Evolutionary conservation across 1,284 basidiomycete species (phyloP).

Genomic region (Papiliotrema flavescens): DNA sequence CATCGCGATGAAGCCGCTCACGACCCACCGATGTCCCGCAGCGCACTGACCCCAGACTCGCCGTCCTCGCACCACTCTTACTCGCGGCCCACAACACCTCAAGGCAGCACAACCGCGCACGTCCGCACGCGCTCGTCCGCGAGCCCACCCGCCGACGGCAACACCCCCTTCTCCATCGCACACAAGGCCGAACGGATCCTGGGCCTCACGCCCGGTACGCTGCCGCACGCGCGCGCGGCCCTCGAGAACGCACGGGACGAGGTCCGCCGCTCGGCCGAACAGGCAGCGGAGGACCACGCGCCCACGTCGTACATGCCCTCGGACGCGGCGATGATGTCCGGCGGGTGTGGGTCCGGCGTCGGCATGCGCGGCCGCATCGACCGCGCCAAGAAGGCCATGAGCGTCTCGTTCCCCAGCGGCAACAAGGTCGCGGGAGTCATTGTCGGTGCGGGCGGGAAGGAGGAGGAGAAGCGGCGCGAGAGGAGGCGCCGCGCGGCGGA

Average conservation of each 20-base stretch:
- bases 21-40: too few species aligned
- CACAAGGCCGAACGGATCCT: constrained; percentile 34
- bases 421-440: constrained; percentile 18
- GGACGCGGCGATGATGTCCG: background rate
- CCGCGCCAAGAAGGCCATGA: constrained; percentile 27
- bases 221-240: constrained; percentile 28
- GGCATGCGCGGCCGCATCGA: constrained; percentile 7
- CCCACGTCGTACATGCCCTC: background rate
- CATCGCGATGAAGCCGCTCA: background rate
- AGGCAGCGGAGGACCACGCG: constrained; percentile 9
- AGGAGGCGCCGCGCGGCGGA: constrained; percentile 30
- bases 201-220: constrained; percentile 32
- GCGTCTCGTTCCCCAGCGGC: constrained; percentile 9
- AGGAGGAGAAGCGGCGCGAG: constrained; percentile 31
- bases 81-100: constrained; percentile 33
- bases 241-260: constrained; percentile 36
- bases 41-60: constrained; percentile 20
- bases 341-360: background rate
- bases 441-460: constrained; percentile 21
- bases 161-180: constrained; percentile 20
- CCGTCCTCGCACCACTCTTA: constrained; percentile 24
- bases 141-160: background rate
- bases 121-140: background rate
- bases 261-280: constrained; percentile 17
- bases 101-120: background rate